Base-by-base conservation (phyloP, 768 basidiomycete species). In the Crucibulum laeve region DNA sequence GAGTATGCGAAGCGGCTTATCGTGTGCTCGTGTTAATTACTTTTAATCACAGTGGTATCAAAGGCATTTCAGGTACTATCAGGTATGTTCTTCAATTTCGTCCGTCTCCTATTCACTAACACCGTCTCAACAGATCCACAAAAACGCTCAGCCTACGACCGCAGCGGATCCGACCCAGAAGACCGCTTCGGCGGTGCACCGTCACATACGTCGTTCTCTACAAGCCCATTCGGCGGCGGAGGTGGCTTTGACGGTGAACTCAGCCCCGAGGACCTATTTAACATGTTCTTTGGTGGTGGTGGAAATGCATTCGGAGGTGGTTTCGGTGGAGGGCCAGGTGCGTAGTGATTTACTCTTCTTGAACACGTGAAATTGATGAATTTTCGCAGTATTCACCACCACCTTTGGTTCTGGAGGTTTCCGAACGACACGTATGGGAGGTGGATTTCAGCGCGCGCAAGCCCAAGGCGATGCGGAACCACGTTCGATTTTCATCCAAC, bases 1-100 rank as follows among this genome's bases (percentile, higher is more conserved):
- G 56, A 42, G 84, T 75, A 39, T 15, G 43, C 38, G 13, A 41
- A 24, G 44, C 40, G 8, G 8, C 28, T 30, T 22, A 46, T 33
- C 4, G 19, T 46, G 19, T 38, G 48, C 45, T 18, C 47, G 44
- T 46, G 22, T 46, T 39, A 17, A 44, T 41, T 21, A 33, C 24
- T 46, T 43, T 38, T 38, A 32, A 46, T 36, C 43, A 8, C 57
- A 98, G 95, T 94, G 86, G 91, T 98, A 22, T 95, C 92, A 3
- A 97, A 96, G 66, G 93, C 94, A 7, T 98, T 97, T 65, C 92
- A 95, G 60, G 84, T 97, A 6, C 69, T 98, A 25, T 94, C 91
- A 59, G 87, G 87, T 82, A 45, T 28, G 62, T 45, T 4, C 24
- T 50, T 36, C 26, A 14, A 10, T 5, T 15, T 28, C 11, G 25